phyloP scores from a whole-genome alignment of 2,329 filamentous ascomycete species.

The Beauveria asiatica region DNA sequence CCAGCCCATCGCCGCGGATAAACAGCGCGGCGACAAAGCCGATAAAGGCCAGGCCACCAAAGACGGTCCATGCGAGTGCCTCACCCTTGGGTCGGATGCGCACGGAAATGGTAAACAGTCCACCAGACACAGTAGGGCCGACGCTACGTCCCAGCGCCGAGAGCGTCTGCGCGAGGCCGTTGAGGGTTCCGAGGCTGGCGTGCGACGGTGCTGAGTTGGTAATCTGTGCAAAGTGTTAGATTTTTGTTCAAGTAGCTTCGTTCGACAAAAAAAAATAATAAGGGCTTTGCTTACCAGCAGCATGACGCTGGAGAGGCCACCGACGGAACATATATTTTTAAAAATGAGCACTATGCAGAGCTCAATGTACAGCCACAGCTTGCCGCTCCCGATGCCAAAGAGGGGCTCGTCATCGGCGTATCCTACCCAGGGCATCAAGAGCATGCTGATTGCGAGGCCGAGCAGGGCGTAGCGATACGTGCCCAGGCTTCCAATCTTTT shows the following conservation, averaged over 20 bases:
- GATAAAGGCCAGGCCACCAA: constrained; percentile 71
- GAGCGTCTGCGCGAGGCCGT: constrained; percentile 88
- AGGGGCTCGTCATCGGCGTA: constrained; percentile 55
- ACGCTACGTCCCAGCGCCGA: constrained; percentile 83
- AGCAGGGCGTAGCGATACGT: constrained; percentile 74
- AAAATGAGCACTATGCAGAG: constrained; percentile 72
- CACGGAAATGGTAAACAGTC: constrained; percentile 72
- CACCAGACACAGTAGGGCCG: constrained; percentile 81
- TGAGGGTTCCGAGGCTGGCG: constrained; percentile 78
- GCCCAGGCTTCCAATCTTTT: constrained; percentile 73
- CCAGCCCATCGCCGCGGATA: constrained; percentile 56
- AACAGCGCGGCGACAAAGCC: constrained; percentile 75
- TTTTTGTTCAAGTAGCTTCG: not conserved
- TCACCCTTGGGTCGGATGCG: constrained; percentile 73
- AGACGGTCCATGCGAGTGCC: constrained; percentile 75
- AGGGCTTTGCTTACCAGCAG: constrained; percentile 54
- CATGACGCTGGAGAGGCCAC: constrained; percentile 81
- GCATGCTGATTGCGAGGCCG: constrained; percentile 73
- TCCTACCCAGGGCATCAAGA: constrained; percentile 83
- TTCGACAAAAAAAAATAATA: no score
- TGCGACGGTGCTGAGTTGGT: constrained; percentile 88
- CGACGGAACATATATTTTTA: constrained; percentile 85
- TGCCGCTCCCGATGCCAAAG: constrained; percentile 52
- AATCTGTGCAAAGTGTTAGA: constrained; percentile 47
- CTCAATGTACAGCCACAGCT: constrained; percentile 68